Percentiles rank a stretch among this genome's conserved stretches.
Conservation (phyloP, 192 early-diverging fungal species). For the Linnemannia exigua region DNA sequence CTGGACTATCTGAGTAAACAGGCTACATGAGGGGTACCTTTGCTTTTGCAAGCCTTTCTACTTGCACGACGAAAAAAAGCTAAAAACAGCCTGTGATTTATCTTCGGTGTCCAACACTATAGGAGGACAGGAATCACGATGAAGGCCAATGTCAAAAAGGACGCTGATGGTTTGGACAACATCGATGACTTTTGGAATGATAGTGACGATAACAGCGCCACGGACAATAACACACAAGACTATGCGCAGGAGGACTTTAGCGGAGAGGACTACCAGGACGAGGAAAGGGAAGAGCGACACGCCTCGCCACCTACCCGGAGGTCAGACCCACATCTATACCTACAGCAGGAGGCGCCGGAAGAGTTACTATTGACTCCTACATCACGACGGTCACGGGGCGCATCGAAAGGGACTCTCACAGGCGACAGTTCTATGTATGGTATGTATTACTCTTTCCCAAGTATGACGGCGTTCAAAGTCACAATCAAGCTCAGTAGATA, state of each 20-base stretch:
- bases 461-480: too few relatives aligned
- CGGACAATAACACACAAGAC: neutral
- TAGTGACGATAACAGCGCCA: neutral
- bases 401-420: neutral
- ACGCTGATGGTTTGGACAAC: slow-evolving; percentile 53
- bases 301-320: neutral
- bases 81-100: neutral
- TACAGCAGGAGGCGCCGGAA: slow-evolving; percentile 5
- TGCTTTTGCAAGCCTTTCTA: neutral
- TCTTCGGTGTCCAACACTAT: neutral
- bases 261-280: neutral
- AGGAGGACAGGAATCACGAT: slow-evolving; percentile 55
- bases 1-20: too few relatives aligned
- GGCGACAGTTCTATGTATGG: neutral
- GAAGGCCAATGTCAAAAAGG: slow-evolving; percentile 49
- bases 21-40: too few relatives aligned
- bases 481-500: neutral
- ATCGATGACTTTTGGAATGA: slow-evolving; percentile 57
- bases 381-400: neutral
- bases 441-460: too few relatives aligned
- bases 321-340: neutral
- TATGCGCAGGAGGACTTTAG: neutral
- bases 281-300: neutral
- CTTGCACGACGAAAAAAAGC: neutral
- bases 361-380: slow-evolving; percentile 8